Conservation (phyloP, 345 rosid genomes). For the Aquilaria yunnanensis region DNA sequence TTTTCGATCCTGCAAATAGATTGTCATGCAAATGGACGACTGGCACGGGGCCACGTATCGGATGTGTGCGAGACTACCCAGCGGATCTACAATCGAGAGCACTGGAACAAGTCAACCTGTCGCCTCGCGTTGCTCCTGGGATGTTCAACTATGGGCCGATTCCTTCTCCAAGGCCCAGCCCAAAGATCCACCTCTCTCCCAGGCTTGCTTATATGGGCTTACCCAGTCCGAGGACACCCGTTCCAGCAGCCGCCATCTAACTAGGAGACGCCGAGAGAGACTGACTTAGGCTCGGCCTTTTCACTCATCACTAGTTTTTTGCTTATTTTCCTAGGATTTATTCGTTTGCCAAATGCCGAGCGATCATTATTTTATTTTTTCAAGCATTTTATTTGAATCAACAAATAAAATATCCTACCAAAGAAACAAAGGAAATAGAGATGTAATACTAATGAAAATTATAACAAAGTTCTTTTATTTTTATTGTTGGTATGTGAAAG, state of each 20-base stretch:
- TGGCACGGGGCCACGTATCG: slow-evolving; percentile 76
- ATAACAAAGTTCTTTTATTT: no score
- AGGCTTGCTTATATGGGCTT: slow-evolving; percentile 72
- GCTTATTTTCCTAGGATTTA: no score
- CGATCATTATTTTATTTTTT: no score
- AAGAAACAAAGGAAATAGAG: no score
- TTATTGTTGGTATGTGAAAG: no score
- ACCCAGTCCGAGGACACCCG: slow-evolving; percentile 58
- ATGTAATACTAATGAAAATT: no score
- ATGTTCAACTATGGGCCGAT: slow-evolving; percentile 47
- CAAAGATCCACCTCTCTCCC: slow-evolving; percentile 67
- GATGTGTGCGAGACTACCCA: slow-evolving; percentile 89
- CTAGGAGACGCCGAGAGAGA: no score
- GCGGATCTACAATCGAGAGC: slow-evolving; percentile 55
- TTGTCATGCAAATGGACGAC: slow-evolving; percentile 68
- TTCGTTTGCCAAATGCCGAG: no score
- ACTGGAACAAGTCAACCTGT: slow-evolving; percentile 75
- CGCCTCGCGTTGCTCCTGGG: slow-evolving; percentile 55
- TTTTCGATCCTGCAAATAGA: slow-evolving; percentile 22
- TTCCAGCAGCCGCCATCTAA: neutral
- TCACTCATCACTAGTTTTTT: no score
- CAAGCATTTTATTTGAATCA: no score
- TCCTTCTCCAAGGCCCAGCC: slow-evolving; percentile 89
- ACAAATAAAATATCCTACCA: no score
- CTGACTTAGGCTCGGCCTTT: no score